Percentiles rank a stretch among this genome's conserved stretches.
phyloP scores from a whole-genome alignment of 768 basidiomycete genomes.

The Termitomyces sp. region DNA sequence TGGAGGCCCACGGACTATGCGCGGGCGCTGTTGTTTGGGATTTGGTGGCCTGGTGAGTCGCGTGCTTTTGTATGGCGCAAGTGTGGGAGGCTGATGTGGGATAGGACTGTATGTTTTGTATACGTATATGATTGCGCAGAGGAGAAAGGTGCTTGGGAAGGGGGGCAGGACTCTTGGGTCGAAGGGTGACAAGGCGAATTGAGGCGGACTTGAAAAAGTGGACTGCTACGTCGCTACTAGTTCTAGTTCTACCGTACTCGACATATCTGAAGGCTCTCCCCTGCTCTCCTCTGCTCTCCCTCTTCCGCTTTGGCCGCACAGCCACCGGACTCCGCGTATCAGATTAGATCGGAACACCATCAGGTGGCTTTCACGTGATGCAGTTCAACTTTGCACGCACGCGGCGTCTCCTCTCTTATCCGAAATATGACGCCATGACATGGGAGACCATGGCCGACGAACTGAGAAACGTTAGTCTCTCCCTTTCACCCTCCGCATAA shows the following conservation, averaged over 20 bases:
- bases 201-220: neutral
- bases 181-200: slow-evolving; percentile 9
- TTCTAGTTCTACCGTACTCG: no score
- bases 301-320: no score
- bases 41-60: slow-evolving; percentile 85
- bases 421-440: slow-evolving; percentile 43
- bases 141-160: slow-evolving; percentile 39
- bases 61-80: neutral
- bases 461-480: slow-evolving; percentile 50
- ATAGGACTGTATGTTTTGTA: slow-evolving; percentile 50
- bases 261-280: no score
- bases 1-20: slow-evolving; percentile 60
- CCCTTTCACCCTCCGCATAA: neutral
- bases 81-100: slow-evolving; percentile 1
- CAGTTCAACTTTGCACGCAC: neutral
- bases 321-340: no score
- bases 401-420: no score
- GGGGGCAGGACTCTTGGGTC: neutral
- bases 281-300: no score
- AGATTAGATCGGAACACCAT: no score
- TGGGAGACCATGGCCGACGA: slow-evolving; percentile 64
- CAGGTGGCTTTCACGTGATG: neutral
- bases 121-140: slow-evolving; percentile 51
- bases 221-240: no score
- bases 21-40: slow-evolving; percentile 58